Base-by-base conservation (phyloP, 129 eudicot species). In the Artemisia argyi region DNA sequence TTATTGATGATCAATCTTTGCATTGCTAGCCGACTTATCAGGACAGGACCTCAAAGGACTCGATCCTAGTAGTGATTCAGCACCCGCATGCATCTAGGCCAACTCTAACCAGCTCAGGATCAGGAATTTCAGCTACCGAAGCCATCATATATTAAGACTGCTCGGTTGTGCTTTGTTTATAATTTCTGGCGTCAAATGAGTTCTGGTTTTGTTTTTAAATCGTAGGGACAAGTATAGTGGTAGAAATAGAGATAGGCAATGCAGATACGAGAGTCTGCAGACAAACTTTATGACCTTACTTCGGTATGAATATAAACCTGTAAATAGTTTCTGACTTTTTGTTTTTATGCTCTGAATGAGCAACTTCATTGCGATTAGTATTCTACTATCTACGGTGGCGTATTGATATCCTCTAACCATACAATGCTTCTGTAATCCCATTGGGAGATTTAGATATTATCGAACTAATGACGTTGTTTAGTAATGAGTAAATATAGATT, bases 21-120 rank as follows among this genome's bases (percentile, higher is more conserved):
- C 73, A 53, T 90, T 74, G 81, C 77, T 60, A 95, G 99, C 94
- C 97, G 80, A 88, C 94, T 52, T 77, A 78, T 39, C 65, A 51
- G 19, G 83, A 85, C 54, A 79, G 77, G 76, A 79, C 79, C 80
- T 66, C 69, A 54, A 87, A 79, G 73, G 91, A 86, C 46, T 85
- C 97, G 13, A 76, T 85, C 30, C 66, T 94, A 17, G 92, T 94
- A 11, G 86, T 94, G 77, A 86, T 94, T 73, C 99, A 86, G 53
- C 97, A 94, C 17, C 99, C 99, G 2, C 88, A 80, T 78, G 82
- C 88, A 63, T 64, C 60, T 26, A 72, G 83, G 54, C 79, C 70
- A 30, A 18, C 11, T 66, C 68, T 68, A 30, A 28, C 54, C 67
- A 82, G 44, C 69, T 67, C 83, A 22, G 66, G 73, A 44, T 72